Evolutionary conservation across 306 rosid genomes (phyloP), one percentile per base, ranked within the genome.

Genomic region (Gastrolobium villosum): DNA sequence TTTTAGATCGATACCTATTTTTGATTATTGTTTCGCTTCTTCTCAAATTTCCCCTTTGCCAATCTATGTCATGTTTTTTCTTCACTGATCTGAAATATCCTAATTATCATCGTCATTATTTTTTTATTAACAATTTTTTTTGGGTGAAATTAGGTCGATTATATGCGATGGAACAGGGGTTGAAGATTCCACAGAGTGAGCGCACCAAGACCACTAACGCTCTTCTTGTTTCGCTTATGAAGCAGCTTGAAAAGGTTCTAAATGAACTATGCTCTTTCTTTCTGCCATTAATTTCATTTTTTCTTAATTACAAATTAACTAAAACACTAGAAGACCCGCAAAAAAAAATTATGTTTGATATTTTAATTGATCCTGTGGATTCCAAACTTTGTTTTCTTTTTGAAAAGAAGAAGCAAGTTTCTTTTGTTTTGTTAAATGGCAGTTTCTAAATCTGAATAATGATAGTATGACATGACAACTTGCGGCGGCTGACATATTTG

Each of bases 121-220:
- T 66, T 48, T 10, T 48, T 10, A 13, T 76, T 57, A 20, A 20
- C 26, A 20, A 20, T 20, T 20, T 20, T 30, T 59, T 10, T 74
- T 28, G 50, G 62, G 61, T 15, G 5, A 46, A 56, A 50, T 72
- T 65, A 96, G 99, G 98, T 89, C 98, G 99, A 78, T 88, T 96
- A 52, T 93, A 91, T 83, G 98, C 99, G 44, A 96, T 96, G 99
- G 99, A 96, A 70, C 88, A 94, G 46, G 99, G 99, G 26, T 82
- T 96, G 66, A 96, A 76, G 96, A 90, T 96, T 85, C 96, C 98
- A 31, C 93, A 83, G 87, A 77, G 74, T 81, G 97, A 91, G 64
- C 99, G 99, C 74, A 96, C 99, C 59, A 91, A 96, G 83, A 96
- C 97, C 49, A 96, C 99, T 15, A 93, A 84, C 83, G 68, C 99